Conservation (phyloP, 345 rosid species). For the Euphorbia pulcherrima region DNA sequence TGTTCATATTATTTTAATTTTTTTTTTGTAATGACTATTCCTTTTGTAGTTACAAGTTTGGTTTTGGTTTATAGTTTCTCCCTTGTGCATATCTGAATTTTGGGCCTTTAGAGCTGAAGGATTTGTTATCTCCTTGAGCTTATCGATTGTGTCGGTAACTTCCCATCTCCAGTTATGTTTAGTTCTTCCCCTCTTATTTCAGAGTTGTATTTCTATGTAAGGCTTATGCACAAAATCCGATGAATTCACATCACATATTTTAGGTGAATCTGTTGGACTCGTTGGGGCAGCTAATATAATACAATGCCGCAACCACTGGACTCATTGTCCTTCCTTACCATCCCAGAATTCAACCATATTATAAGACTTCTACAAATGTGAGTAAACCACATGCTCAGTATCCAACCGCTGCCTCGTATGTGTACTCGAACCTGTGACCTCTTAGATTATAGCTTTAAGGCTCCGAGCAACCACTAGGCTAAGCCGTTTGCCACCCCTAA, state of each 20-base stretch:
- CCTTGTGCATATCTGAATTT: conserved; percentile 3
- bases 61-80: neutral
- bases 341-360: conserved; percentile 43
- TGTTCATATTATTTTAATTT: too few species aligned
- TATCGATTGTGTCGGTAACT: conserved; percentile 67
- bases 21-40: too few species aligned
- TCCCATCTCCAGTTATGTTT: conserved; percentile 4
- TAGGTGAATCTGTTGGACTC: conserved; percentile 25
- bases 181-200: neutral
- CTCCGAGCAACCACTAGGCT: too few species aligned
- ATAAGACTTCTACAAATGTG: conserved; percentile 34
- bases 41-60: neutral
- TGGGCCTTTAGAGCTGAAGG: neutral
- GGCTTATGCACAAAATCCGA: conserved; percentile 41
- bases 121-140: conserved; percentile 33
- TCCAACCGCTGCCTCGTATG: conserved; percentile 52
- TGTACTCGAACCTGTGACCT: too few species aligned
- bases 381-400: conserved; percentile 91
- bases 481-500: too few species aligned
- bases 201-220: neutral
- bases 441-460: too few species aligned
- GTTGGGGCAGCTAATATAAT: conserved; percentile 35
- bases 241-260: conserved; percentile 30
- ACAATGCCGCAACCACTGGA: conserved; percentile 43
- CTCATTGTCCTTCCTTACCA: conserved; percentile 64